These are phyloP conservation scores for Acanthamoeba rhysodes DNA, from an alignment of 208 protist species.

Conservation along the genomic window DNA sequence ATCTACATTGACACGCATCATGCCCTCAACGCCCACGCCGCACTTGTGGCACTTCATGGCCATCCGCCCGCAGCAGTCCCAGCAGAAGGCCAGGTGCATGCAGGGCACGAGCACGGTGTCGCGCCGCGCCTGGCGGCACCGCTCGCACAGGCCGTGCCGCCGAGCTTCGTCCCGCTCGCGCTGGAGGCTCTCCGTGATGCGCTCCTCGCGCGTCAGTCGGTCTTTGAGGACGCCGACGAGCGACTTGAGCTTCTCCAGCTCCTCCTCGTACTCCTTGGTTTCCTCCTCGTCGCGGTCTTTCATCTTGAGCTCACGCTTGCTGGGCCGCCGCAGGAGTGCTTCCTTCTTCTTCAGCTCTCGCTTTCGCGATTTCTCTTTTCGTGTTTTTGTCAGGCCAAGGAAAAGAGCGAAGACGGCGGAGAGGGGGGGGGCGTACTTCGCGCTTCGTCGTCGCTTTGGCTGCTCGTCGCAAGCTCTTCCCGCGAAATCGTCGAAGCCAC, in stretches of 20 bases:
- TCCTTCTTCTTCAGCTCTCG: conserved; percentile 36
- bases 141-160: conserved; percentile 6
- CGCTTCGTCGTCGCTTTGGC: conserved; percentile 33
- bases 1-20: background rate
- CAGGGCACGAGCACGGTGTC: conserved; percentile 25
- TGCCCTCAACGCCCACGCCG: background rate
- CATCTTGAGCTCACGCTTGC: conserved; percentile 3
- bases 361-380: background rate
- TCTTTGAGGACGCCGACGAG: background rate
- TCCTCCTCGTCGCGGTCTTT: background rate
- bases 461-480: background rate
- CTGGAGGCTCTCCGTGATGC: conserved; percentile 15
- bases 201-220: conserved; percentile 6
- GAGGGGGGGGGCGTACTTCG: background rate
- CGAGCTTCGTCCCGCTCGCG: background rate
- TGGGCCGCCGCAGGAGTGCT: background rate
- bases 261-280: background rate
- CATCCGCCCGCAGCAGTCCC: conserved; percentile 34
- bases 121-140: conserved; percentile 19
- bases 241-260: conserved; percentile 7
- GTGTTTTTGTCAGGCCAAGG: too few species aligned
- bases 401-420: background rate
- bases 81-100: conserved; percentile 47
- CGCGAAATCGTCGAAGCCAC: background rate
- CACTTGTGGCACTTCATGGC: conserved; percentile 38